Percentiles rank a stretch among this genome's conserved stretches.
Conservation (phyloP, 73 alveolate genomes). For the Symbiodinium pilosum region DNA sequence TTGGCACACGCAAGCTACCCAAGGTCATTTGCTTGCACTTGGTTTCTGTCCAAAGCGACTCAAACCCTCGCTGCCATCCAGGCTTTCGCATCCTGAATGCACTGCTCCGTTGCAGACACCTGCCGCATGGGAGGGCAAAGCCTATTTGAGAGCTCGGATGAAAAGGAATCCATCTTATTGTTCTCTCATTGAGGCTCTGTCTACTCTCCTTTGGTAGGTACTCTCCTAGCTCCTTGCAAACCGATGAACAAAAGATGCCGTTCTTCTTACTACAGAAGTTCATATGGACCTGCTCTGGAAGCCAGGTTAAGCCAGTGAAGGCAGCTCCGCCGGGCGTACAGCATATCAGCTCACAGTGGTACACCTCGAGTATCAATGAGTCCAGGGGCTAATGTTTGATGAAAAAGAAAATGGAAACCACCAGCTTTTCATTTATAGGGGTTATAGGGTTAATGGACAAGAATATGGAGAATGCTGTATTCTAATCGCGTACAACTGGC, state of each 20-base stretch:
- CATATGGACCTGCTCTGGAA: slow-evolving; percentile 90
- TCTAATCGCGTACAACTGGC: too few relatives aligned
- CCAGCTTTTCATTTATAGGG: too few relatives aligned
- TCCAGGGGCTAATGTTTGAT: neutral
- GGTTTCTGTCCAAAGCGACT: too few relatives aligned
- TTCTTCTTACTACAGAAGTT: too few relatives aligned
- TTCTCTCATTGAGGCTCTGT: too few relatives aligned
- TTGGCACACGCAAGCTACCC: too few relatives aligned
- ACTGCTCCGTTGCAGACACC: slow-evolving; percentile 54
- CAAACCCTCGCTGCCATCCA: slow-evolving; percentile 49
- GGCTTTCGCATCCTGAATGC: slow-evolving; percentile 35
- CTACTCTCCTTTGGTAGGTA: neutral
- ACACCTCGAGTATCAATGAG: neutral
- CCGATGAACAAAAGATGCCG: neutral
- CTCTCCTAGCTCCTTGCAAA: too few relatives aligned
- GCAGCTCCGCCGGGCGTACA: slow-evolving; percentile 68
- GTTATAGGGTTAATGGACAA: too few relatives aligned
- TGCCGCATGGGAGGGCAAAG: neutral
- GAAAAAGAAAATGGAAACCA: too few relatives aligned
- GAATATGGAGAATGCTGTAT: too few relatives aligned
- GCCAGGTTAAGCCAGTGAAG: slow-evolving; percentile 36
- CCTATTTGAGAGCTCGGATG: too few relatives aligned
- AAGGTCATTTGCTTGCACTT: too few relatives aligned
- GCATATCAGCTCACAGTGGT: slow-evolving; percentile 87
- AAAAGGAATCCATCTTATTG: neutral